Base-by-base conservation (phyloP, 208 protist species). In the Wallacemonas sp. region DNA sequence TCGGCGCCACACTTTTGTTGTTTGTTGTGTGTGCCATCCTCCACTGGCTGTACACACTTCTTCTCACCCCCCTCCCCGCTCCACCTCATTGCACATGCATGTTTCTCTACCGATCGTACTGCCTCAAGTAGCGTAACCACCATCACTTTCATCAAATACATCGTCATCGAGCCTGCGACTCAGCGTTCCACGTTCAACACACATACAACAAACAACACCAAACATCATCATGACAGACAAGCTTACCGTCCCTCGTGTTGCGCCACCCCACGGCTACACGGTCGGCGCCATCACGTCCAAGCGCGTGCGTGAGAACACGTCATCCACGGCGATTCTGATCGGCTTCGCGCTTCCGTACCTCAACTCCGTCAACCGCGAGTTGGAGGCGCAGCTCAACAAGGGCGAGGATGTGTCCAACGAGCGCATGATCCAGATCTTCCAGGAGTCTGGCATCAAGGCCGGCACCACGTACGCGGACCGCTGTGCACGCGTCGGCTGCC, bases 271-370 rank as follows among this genome's bases (percentile, higher is more conserved):
- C 70, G 70, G 70, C 27, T 88, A 86, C 69, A 86, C 88, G 5
- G 32, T 76, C n/a, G 17, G 43, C 21, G 61, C 69, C 17, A 72
- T 94, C 4, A 52, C 70, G 23, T n/a, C 33, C 19, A 88, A 87
- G 71, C 80, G 83, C n/a, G 70, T 83, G 24, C 32, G 30, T 11
- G 86, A 91, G 56, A 92, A 92, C 65, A 89, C 81, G 2, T 85
- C 74, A 1, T 52, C 79, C 8, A 39, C 88, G 30, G 76, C 78
- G 21, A 26, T 94, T 26, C 78, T 70, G 21, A 64, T 85, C 16
- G 78, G 78, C 14, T 73, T 92, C 30, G 29, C 90, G 19, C 52
- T 94, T 8, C 88, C 88, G 4, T 77, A 72, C 4, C 64, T 94
- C 43, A 80, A 78, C 11, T 36, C 49, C 3, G 70, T 88, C 21